Evolutionary conservation across 805 yeast genomes (phyloP), one percentile per base, ranked within the genome.

Genomic region (Metschnikowia santaceciliae): DNA sequence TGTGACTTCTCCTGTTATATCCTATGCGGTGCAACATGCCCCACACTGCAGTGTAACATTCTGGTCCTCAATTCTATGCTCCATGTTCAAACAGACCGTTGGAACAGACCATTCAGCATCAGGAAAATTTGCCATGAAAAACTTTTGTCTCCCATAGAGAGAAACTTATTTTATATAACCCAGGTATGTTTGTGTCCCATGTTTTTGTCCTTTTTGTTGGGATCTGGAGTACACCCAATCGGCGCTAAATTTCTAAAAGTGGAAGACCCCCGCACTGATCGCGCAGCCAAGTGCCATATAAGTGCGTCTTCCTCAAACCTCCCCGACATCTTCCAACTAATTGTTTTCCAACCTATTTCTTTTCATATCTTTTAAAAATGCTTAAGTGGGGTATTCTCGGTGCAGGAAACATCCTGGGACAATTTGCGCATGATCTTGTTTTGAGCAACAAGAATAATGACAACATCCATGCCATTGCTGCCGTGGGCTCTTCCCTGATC

Each of bases 331-430:
- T 26, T 26, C 30, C 30, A 8, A 26, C 30, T 8, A 8, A 11
- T 26, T 26, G 11, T 14, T 17, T 4, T 19, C 11, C 44, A 7
- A 14, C 11, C 30, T 26, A 8, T 26, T 26, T 10, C 11, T 26
- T 26, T 26, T 10, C 30, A 8, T 26, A 26, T 3, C 11, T 14
- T 26, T 30, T 30, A n/a, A 19, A 11, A n/a, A 44, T 44, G 47
- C 53, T 69, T 39, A 65, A 65, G 37, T 77, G 81, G 81, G 81
- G 80, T 23, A 75, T 77, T 26, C 65, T 77, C 39, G 80, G 80
- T 20, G 75, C 79, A 22, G 81, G 81, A 15, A 69, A 71, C 60
- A 77, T 77, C 53, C 72, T 79, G n/a, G 65, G 66, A 33, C 72
- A 71, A 57, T 76, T 77, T 54, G 76, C 67, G 4, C 61, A 64